These are phyloP conservation scores for Cordyceps cicadae DNA, from an alignment of 2,329 filamentous ascomycete species.

Conservation along the genomic window DNA sequence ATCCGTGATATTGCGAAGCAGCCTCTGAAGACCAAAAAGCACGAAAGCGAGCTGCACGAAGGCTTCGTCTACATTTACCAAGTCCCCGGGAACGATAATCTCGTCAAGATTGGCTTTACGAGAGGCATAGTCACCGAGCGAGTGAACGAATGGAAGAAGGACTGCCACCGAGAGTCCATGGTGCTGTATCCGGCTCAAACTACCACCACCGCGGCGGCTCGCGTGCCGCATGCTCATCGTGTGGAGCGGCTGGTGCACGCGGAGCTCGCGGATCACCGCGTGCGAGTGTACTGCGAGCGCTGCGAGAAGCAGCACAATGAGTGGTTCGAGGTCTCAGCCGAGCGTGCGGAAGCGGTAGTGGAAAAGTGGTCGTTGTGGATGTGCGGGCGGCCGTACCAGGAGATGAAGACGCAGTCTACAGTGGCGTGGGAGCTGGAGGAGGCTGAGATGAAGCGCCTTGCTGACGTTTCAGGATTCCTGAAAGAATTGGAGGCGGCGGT, in stretches of 20 bases:
- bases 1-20: neutral
- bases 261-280: conserved; percentile 4
- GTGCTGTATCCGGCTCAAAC: neutral
- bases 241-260: conserved; percentile 8
- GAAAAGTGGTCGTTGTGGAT: conserved; percentile 9
- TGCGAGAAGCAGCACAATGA: conserved; percentile 8
- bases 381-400: neutral
- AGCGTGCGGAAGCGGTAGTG: neutral
- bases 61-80: conserved; percentile 14
- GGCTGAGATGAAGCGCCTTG: neutral
- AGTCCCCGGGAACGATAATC: neutral
- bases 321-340: conserved; percentile 2
- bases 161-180: neutral
- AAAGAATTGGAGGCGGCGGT: neutral
- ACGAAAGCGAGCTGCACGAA: conserved; percentile 28
- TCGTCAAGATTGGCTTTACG: conserved; percentile 11
- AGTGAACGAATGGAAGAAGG: neutral
- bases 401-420: neutral
- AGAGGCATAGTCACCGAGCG: neutral
- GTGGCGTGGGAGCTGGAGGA: neutral
- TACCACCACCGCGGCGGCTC: neutral
- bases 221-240: conserved; percentile 6
- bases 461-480: neutral
- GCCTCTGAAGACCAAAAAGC: conserved; percentile 15
- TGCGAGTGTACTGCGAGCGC: conserved; percentile 1